Percentiles rank a stretch among this genome's conserved stretches.
These are phyloP conservation scores for Aspergillus luchuensis DNA, from an alignment of 2,329 filamentous ascomycete genomes.

Conservation along the genomic window DNA sequence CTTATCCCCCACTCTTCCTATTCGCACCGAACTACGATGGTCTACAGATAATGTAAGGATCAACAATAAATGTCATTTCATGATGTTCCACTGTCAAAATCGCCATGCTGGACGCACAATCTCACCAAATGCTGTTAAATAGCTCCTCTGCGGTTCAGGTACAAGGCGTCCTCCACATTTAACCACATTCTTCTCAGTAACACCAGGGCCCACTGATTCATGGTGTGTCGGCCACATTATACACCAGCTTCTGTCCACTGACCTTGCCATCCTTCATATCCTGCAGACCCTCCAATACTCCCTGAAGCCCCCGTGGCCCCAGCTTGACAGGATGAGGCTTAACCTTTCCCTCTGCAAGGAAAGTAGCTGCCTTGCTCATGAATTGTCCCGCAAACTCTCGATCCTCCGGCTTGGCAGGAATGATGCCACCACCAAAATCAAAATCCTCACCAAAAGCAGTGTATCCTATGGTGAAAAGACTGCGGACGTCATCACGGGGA, in stretches of 20 bases:
- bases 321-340: conserved; percentile 48
- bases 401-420: conserved; percentile 40
- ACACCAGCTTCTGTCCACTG: conserved; percentile 53
- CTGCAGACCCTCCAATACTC: conserved; percentile 49
- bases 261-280: conserved; percentile 48
- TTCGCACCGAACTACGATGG: no score
- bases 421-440: conserved; percentile 25
- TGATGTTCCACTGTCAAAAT: no score
- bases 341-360: conserved; percentile 48
- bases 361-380: conserved; percentile 38
- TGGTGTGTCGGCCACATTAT: conserved; percentile 36
- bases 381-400: conserved; percentile 48
- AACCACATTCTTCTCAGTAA: no score
- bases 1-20: no score
- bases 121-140: no score
- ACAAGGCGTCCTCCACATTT: no score
- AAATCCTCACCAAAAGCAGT: conserved; percentile 36
- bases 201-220: not conserved
- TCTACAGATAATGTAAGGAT: no score
- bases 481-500: conserved; percentile 34
- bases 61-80: no score
- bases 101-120: no score
- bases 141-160: no score
- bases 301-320: conserved; percentile 45
- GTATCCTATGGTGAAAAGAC: conserved; percentile 33